Percentiles rank a stretch among this genome's conserved stretches.
Conservation (phyloP, 2,329 filamentous ascomycete genomes). For the Trichoderma sp. region DNA sequence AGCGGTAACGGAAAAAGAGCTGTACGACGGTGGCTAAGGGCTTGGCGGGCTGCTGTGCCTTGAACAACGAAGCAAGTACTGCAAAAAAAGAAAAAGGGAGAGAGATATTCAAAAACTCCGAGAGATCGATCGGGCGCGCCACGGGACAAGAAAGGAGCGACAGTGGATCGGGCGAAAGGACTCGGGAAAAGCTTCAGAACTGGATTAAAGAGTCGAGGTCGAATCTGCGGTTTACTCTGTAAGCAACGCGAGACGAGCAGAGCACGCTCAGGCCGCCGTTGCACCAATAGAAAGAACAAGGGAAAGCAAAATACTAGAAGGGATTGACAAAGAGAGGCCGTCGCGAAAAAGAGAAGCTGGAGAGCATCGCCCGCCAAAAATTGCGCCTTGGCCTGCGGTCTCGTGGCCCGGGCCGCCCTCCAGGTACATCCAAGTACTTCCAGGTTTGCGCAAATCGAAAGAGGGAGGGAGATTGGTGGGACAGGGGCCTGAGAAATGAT, state of each 20-base stretch:
- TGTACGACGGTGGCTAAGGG: neutral
- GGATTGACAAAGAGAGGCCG: neutral
- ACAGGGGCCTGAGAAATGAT: constrained; percentile 12
- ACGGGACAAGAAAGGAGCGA: constrained; percentile 19
- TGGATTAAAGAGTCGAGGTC: neutral
- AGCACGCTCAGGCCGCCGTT: neutral
- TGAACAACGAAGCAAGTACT: neutral
- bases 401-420: constrained; percentile 17
- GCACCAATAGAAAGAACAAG: neutral
- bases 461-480: constrained; percentile 7
- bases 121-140: constrained; percentile 15
- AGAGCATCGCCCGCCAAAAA: neutral
- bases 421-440: neutral
- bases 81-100: neutral
- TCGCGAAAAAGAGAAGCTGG: neutral
- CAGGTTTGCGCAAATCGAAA: neutral
- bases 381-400: neutral
- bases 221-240: neutral
- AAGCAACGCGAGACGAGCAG: constrained; percentile 9
- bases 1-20: neutral
- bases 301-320: neutral
- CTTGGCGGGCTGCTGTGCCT: neutral
- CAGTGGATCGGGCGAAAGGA: constrained; percentile 3
- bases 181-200: neutral
- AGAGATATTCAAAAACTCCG: neutral